Percentiles rank a stretch among this genome's conserved stretches.
These are phyloP conservation scores for Protomyces pachydermus DNA, from an alignment of 1,139 yeast species.

Conservation along the genomic window DNA sequence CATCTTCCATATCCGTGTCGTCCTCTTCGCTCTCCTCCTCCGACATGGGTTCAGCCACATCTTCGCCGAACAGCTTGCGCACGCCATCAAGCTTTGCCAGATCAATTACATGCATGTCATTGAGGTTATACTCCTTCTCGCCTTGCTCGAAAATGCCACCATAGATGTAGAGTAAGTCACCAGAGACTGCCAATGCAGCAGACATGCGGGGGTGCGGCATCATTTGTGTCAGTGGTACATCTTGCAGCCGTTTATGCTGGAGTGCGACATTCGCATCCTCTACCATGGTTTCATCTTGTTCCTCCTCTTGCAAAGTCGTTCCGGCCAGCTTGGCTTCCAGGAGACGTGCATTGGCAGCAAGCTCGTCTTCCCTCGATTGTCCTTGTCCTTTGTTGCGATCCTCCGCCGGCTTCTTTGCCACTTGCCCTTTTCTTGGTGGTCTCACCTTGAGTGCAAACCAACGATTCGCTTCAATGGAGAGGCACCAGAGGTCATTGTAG, in stretches of 20 bases:
- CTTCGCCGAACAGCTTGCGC: constrained; percentile 42
- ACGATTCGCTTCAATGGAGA: constrained; percentile 78
- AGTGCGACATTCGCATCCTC: constrained; percentile 38
- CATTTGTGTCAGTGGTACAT: constrained; percentile 39
- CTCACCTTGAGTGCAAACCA: constrained; percentile 77
- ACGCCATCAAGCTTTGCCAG: constrained; percentile 83
- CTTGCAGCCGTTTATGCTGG: constrained; percentile 53
- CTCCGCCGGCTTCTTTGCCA: constrained; percentile 45
- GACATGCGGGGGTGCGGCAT: constrained; percentile 48
- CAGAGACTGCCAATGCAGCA: constrained; percentile 77
- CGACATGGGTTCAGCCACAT: constrained; percentile 79
- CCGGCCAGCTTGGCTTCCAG: constrained; percentile 67
- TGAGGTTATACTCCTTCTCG: constrained; percentile 76
- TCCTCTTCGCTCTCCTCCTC: constrained; percentile 55
- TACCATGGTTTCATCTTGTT: constrained; percentile 43
- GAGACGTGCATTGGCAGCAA: constrained; percentile 40
- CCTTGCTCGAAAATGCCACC: constrained; percentile 91
- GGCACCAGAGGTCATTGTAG: constrained; percentile 73
- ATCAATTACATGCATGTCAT: constrained; percentile 81
- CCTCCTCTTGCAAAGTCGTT: constrained; percentile 55
- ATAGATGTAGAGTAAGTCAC: constrained; percentile 75
- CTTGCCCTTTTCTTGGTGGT: constrained; percentile 47
- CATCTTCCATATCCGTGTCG: constrained; percentile 52
- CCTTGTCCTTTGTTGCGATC: constrained; percentile 14
- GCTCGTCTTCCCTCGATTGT: constrained; percentile 16